A percentile compares a stretch with the other conserved stretches of the same genome.
phyloP scores from a whole-genome alignment of 352 stramenopile species.

The Phytopythium vexans region DNA sequence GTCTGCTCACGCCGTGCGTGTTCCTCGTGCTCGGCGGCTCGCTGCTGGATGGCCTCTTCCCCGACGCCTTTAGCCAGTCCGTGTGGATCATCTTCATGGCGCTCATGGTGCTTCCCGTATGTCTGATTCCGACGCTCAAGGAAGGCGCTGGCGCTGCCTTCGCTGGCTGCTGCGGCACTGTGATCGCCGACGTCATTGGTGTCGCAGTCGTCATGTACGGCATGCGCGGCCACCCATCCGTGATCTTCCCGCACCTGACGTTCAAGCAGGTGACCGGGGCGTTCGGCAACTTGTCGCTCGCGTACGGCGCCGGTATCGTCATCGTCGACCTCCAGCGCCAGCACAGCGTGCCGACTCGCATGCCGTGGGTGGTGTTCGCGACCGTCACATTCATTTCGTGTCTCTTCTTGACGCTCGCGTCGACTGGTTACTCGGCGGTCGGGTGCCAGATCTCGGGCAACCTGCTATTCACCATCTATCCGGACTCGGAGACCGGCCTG shows the following conservation, averaged over 20 bases:
- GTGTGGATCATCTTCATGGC: conserved; percentile 41
- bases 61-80: conserved; percentile 37
- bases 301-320: conserved; percentile 29
- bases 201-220: conserved; percentile 25
- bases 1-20: conserved; percentile 40
- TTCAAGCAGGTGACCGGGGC: conserved; percentile 27
- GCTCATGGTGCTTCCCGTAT: conserved; percentile 24
- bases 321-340: conserved; percentile 32
- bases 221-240: conserved; percentile 23
- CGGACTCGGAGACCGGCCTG: conserved; percentile 12
- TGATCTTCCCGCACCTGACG: conserved; percentile 21
- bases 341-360: too few relatives aligned
- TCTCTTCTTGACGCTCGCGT: conserved; percentile 37
- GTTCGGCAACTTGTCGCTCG: conserved; percentile 34
- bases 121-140: conserved; percentile 30
- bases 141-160: conserved; percentile 18
- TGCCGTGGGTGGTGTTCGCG: conserved; percentile 41
- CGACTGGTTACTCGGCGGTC: conserved; percentile 31
- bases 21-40: conserved; percentile 54
- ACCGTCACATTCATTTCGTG: conserved; percentile 35
- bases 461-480: conserved; percentile 30
- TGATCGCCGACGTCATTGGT: conserved; percentile 27
- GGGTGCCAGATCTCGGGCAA: conserved; percentile 41
- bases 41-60: conserved; percentile 47
- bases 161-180: conserved; percentile 25